Conservation (phyloP, 176 grass and related monocot genomes). For the Oryza australiensis region DNA sequence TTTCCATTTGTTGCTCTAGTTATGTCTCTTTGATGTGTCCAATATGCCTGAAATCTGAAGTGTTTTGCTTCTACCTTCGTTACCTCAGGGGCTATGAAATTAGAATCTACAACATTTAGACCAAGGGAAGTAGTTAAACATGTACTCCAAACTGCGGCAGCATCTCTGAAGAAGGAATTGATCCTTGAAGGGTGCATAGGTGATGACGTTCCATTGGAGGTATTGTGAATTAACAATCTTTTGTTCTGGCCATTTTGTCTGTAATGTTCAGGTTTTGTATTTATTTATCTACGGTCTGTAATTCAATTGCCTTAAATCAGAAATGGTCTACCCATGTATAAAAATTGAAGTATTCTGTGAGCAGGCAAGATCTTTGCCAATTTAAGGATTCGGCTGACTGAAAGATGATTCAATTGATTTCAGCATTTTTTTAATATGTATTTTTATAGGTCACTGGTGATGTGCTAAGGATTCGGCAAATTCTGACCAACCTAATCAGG, state of each 20-base stretch:
- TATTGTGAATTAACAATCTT: slow-evolving; percentile 37
- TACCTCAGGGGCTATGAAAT: slow-evolving; percentile 86
- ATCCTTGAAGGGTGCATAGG: slow-evolving; percentile 81
- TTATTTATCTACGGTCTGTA: slow-evolving; percentile 16
- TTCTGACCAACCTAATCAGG: slow-evolving; percentile 93
- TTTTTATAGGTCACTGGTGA: slow-evolving; percentile 78
- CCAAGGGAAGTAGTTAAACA: slow-evolving; percentile 97
- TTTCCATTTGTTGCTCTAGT: slow-evolving; percentile 15
- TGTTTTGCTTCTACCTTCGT: slow-evolving; percentile 22
- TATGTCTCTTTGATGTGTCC: slow-evolving; percentile 15
- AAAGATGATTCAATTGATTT: slow-evolving; percentile 19
- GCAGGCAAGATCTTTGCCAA: slow-evolving; percentile 15
- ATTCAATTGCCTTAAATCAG: neutral
- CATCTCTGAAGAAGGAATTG: slow-evolving; percentile 91
- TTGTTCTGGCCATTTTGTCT: neutral
- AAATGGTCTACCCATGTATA: slow-evolving; percentile 17
- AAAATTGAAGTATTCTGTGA: neutral
- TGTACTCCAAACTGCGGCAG: slow-evolving; percentile 96
- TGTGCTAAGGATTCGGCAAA: slow-evolving; percentile 94
- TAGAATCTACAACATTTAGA: slow-evolving; percentile 87
- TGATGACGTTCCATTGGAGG: slow-evolving; percentile 82
- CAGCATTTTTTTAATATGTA: slow-evolving; percentile 31
- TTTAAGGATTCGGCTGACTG: neutral
- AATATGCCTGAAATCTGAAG: slow-evolving; percentile 37
- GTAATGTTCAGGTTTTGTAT: slow-evolving; percentile 6